phyloP scores from a whole-genome alignment of 345 rosid species.

The Syzygium aromaticum region DNA sequence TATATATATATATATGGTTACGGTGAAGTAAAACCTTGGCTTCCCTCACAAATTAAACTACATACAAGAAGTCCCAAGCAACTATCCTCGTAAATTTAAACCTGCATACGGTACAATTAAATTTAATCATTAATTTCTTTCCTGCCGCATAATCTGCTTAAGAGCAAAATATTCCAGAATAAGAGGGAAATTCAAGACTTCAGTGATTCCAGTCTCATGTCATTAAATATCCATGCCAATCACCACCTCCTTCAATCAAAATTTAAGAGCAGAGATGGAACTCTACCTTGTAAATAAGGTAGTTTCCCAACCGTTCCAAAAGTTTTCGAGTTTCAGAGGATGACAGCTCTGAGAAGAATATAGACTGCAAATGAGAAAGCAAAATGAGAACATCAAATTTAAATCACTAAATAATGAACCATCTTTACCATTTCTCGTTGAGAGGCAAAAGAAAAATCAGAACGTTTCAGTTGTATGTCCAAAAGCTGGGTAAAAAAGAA shows the following conservation, averaged over 20 bases:
- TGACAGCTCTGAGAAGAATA: constrained; percentile 76
- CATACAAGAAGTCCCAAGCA: neutral
- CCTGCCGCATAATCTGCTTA: neutral
- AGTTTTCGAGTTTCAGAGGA: constrained; percentile 73
- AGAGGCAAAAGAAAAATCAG: neutral
- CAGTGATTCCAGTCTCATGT: neutral
- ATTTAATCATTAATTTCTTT: neutral
- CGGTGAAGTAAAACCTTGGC: neutral
- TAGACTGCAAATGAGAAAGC: constrained; percentile 46
- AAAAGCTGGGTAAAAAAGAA: neutral
- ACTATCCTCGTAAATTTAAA: neutral
- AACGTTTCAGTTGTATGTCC: neutral
- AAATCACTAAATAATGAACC: neutral
- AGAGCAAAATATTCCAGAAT: neutral
- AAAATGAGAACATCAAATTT: constrained; percentile 1
- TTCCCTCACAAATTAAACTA: neutral
- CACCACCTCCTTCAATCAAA: neutral
- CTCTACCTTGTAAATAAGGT: constrained; percentile 93
- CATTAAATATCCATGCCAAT: neutral
- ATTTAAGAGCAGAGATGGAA: neutral
- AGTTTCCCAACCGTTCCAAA: constrained; percentile 85
- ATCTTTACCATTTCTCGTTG: neutral
- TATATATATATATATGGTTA: neutral
- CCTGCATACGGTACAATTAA: neutral
- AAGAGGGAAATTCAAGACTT: neutral